Base-by-base conservation (phyloP, 176 grass and related monocot species). In the Triticum dicoccoides region DNA sequence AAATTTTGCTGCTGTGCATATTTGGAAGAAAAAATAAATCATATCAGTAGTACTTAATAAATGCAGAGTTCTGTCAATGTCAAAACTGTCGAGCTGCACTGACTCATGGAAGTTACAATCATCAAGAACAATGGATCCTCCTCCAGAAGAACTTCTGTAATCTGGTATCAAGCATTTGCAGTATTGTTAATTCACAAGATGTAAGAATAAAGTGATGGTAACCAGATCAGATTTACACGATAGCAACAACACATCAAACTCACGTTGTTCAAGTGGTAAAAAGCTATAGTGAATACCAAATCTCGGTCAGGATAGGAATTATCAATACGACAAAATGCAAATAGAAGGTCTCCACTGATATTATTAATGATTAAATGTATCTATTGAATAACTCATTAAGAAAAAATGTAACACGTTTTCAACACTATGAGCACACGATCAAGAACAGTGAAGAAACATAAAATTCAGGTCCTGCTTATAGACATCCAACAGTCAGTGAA, bases 91-190 rank as follows among this genome's bases (percentile, higher is more conserved):
- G 35, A 99, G 87, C 84, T 96, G 97, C 69, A 99, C 97, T 2
- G 97, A 96, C 83, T 99, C 97, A 20, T 99, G 97, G 83, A 99
- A 96, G 79, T 99, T 99, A 85, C 97, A 99, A 87, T 99, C 97
- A 85, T 99, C 95, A 85, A 98, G 93, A 89, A 95, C 52, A 11
- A 99, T 94, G 35, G 87, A 38, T 44, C 97, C 97, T 80, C 91
- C 88, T 65, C 96, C 96, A 89, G 92, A 63, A 77, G 97, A 99
- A 87, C 94, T 94, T 90, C 92, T 94, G 77, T 96, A 96, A 88
- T 96, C 97, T 99, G 84, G 24, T 30, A 86, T 78, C 15, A 58
- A 20, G 45, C 6, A 29, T 83, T 77, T 84, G 15, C 12, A 67
- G 58, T 79, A 9, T 87, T 49, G 67, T 79, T 65, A 83, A 39